Conservation (phyloP, 1,284 basidiomycete genomes). For the Microbotryum scabiosae region DNA sequence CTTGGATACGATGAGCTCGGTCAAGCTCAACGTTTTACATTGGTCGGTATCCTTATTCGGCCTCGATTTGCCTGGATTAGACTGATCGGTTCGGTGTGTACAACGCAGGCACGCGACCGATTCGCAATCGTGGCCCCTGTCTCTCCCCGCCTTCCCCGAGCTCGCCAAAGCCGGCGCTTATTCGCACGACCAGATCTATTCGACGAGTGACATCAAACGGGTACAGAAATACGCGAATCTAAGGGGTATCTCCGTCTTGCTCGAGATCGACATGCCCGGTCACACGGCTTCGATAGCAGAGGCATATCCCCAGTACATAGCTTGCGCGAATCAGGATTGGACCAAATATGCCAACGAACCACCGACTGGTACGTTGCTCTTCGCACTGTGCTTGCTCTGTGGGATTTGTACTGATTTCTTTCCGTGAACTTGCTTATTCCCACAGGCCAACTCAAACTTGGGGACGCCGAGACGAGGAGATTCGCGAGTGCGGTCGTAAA, state of each 20-base stretch:
- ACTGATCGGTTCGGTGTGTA: neutral
- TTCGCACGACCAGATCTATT: constrained; percentile 52
- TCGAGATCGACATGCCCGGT: constrained; percentile 66
- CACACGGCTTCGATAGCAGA: constrained; percentile 62
- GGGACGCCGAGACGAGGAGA: neutral
- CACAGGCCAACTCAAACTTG: constrained; percentile 14
- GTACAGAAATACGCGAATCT: constrained; percentile 63
- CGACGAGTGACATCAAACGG: constrained; percentile 51
- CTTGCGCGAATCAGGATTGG: constrained; percentile 48
- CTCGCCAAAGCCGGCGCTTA: constrained; percentile 64
- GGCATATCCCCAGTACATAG: constrained; percentile 62
- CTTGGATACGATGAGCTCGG: constrained; percentile 75
- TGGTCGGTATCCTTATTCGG: constrained; percentile 10
- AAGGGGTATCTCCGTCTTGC: constrained; percentile 68
- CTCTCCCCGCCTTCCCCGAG: constrained; percentile 54
- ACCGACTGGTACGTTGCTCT: constrained; percentile 68
- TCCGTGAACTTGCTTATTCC: no score
- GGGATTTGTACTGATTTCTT: constrained; percentile 38
- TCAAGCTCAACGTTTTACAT: constrained; percentile 53
- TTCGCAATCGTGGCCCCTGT: constrained; percentile 55
- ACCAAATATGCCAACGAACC: constrained; percentile 47
- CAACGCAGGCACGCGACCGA: constrained; percentile 33
- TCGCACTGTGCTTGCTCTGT: constrained; percentile 48
- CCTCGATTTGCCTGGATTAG: no score
- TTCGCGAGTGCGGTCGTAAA: constrained; percentile 5